Evolutionary conservation across 176 grass and related monocot genomes (phyloP), one percentile per base, ranked within the genome.

Genomic region (Melocanna baccifera): DNA sequence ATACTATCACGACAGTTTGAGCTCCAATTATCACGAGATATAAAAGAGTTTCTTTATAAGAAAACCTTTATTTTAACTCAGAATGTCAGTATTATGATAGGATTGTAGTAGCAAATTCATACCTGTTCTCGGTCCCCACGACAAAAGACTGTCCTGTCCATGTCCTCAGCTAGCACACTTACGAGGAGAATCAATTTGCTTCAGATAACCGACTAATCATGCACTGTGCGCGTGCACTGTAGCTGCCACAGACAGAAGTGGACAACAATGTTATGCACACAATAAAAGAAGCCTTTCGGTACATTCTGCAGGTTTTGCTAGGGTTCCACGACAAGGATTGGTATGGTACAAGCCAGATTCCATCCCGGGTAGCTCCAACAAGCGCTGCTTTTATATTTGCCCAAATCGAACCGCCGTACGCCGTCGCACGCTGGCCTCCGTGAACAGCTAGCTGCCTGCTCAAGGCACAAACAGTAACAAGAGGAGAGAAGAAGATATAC

Each of bases 401-500:
- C 23, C 59, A 62, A 19, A 47, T 8, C 2, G 43, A 26, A 50
- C 69, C 41, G 42, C 45, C 13, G 12, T 47, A 14, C 45, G 45
- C 45, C 45, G 53, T 57, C 84, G 76, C 80, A 86, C 76, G 34
- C 84, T 73, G 68, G 30, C 30, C 32, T 53, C 84, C 68, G 58
- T 47, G 69, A 26, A 46, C 68, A 28, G 41, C 22, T 28, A 14
- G 59, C 59, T 29, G 7, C 10, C 57, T 12, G 57, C 4, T 26
- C 57, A 25, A 25, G n/a, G 22, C 5, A 9, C 55, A 9, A 23
- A 10, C 55, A 23, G 1, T 0, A 3, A n/a, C 7, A 22, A 16
- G 5, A 16, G 16, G 14, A 6, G 5, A 52, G 14, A 57, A n/a
- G n/a, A n/a, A 23, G 9, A n/a, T 8, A 23, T 23, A n/a, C 20